Conservation (phyloP, 2,329 filamentous ascomycete species). For the Bertia moriformis region DNA sequence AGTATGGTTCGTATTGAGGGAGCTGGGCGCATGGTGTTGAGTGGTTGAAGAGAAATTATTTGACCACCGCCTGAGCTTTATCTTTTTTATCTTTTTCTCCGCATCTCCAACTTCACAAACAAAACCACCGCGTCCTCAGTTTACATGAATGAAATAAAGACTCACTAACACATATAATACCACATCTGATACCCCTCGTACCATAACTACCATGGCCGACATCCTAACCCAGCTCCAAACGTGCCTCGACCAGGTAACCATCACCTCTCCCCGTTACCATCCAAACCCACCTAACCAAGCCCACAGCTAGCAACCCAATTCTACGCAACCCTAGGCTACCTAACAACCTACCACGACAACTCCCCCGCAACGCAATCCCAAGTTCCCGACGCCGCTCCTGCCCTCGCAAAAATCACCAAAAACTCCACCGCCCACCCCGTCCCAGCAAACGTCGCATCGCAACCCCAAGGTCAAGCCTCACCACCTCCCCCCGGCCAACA, state of each 20-base stretch:
- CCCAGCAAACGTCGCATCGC: constrained; percentile 1
- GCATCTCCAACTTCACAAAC: no score
- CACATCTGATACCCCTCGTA: no score
- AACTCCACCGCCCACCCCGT: constrained; percentile 13
- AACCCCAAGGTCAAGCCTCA: neutral
- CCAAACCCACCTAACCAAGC: neutral
- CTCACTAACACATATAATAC: no score
- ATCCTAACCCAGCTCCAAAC: constrained; percentile 32
- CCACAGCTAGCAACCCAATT: constrained; percentile 29
- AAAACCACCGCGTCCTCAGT: no score
- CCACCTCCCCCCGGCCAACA: neutral
- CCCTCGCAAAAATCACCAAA: constrained; percentile 22
- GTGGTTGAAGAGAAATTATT: no score
- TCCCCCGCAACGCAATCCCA: constrained; percentile 17
- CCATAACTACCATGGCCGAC: no score
- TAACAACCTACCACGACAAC: constrained; percentile 27
- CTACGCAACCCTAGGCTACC: constrained; percentile 31
- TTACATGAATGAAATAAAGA: no score
- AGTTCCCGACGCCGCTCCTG: constrained; percentile 15
- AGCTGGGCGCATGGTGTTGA: no score
- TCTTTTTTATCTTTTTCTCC: no score
- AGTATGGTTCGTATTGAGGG: neutral
- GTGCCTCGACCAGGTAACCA: constrained; percentile 28
- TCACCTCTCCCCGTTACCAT: neutral
- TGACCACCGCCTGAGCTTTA: no score